Base-by-base conservation (phyloP, 2,329 filamentous ascomycete species). In the Colletotrichum orbiculare region DNA sequence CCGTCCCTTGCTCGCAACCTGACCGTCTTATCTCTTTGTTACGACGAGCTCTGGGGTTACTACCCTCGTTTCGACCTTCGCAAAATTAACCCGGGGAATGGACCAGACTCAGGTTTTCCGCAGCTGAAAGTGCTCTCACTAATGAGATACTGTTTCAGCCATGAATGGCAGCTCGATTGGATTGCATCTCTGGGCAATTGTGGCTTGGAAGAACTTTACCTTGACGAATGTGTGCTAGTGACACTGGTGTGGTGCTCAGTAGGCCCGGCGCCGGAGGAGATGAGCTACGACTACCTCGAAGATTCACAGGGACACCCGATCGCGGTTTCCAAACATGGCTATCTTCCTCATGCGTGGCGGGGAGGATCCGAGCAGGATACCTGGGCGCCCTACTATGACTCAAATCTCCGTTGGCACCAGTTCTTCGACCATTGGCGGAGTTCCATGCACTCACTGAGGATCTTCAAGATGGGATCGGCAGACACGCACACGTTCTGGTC, bases 141-240 rank as follows among this genome's bases (percentile, higher is more conserved):
- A 0, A 79, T 79, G 0, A 77, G 77, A 2, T 80, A 77, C 17
- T 73, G 75, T 3, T 82, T 85, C 52, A 74, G 74, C 5, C 75
- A 82, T 39, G 76, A 82, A 17, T 79, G 76, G 73, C 82, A 85
- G 57, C 69, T 83, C 0, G 77, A 79, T 9, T 85, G 82, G 81
- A 76, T 85, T 4, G 62, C 79, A 0, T 75, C 74, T 0, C 72
- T 84, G 4, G 73, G 69, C 3, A 73, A 71, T n/a, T 67, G 63
- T 2, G 81, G 79, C 0, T 71, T 85, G 0, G 66, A 76, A 12
- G 74, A 79, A 45, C 69, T 85, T 1, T 76, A 79, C 11, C 71
- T 85, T 0, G 80, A 83, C 46, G 72, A 80, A 57, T 84, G 81
- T 56, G 58, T 55, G 17, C 37, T 61, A 0, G 13, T 61, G 11